These are phyloP conservation scores for Eudorina sp. DNA, from an alignment of 139 green algal species.

Conservation along the genomic window DNA sequence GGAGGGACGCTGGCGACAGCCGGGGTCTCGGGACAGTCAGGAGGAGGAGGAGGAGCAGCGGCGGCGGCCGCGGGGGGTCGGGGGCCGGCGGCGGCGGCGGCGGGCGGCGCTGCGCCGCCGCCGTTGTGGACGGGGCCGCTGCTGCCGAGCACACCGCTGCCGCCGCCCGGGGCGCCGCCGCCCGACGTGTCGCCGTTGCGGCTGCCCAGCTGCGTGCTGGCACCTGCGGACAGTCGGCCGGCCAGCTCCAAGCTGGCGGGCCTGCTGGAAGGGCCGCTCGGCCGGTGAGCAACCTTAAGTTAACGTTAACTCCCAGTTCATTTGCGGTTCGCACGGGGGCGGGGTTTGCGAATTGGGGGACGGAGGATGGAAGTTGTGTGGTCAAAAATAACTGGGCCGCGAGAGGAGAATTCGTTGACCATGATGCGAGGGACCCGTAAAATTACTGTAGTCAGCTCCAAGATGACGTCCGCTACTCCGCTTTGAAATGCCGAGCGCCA, in stretches of 20 bases:
- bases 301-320: too few species aligned
- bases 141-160: constrained; percentile 27
- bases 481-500: too few species aligned
- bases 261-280: too few species aligned
- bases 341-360: too few species aligned
- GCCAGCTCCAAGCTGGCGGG: neutral
- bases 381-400: too few species aligned
- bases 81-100: neutral
- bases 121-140: constrained; percentile 12
- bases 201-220: constrained; percentile 10
- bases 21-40: neutral
- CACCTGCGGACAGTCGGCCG: neutral
- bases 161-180: neutral
- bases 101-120: neutral
- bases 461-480: too few species aligned
- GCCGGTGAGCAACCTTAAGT: too few species aligned
- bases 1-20: neutral
- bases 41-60: neutral
- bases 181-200: neutral
- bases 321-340: too few species aligned
- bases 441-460: too few species aligned
- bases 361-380: too few species aligned
- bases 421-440: too few species aligned
- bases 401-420: too few species aligned
- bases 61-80: neutral